Evolutionary conservation across 768 basidiomycete species (phyloP), one percentile per base, ranked within the genome.

Genomic region (Trichaptum fuscoviolaceum): DNA sequence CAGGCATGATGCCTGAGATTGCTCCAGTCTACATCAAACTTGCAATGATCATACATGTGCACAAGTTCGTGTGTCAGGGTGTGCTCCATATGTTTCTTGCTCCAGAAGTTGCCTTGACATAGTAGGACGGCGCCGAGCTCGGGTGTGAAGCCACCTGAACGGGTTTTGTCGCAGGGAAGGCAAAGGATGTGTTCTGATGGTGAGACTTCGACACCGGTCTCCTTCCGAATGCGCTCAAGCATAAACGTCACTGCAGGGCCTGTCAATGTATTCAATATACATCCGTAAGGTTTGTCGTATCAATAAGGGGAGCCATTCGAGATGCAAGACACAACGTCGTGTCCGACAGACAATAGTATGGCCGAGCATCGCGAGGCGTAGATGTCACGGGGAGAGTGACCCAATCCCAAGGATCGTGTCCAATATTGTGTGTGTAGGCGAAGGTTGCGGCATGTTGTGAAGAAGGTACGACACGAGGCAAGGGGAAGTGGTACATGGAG

Each of bases 1-100:
- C 97, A 99, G 2, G 96, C 97, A 74, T 97, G 95, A 79, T 97
- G 95, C 66, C 94, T 80, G 65, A 99, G 74, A 77, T 99, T 91
- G 61, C 76, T 77, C 95, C 93, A 97, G 75, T 97, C 88, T 0
- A 97, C 91, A 68, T 94, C 92, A 80, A 99, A 99, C 76, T 88
- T 87, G 77, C 93, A 92, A 69, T 96, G 92, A 76, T 99, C 97
- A 74, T 92, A 99, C 84, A 95, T 88, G 74, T 99, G 97, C 26
- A 99, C 78, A 60, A 99, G 85, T 75, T 99, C 97, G 73, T 99
- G 97, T 24, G 91, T 84, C 35, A 99, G 80, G 34, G 96, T 96
- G 72, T 93, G 87, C 76, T 99, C 95, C 91, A 96, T 90, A 71
- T 97, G 95, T 36, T 83, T 84, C 74, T 93, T 89, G 75, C 82